A percentile compares a stretch with the other conserved stretches of the same genome.
phyloP scores from a whole-genome alignment of 2,329 filamentous ascomycete species.

The Colletotrichum eremochloae region DNA sequence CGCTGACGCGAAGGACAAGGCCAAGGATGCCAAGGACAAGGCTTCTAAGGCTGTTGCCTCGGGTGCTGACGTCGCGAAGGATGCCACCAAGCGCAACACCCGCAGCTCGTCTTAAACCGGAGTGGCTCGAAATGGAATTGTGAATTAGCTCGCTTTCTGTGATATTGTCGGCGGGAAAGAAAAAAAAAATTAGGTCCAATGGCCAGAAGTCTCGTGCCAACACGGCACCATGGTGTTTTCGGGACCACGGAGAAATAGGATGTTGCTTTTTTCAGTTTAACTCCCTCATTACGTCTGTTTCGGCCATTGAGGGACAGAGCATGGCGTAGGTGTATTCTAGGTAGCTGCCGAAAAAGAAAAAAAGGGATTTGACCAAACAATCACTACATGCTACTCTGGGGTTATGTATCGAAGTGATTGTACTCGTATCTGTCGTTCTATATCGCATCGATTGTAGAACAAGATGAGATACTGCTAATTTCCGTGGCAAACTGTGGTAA shows the following conservation, averaged over 20 bases:
- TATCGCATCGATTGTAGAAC: not conserved
- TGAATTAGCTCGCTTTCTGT: slow-evolving; percentile 38
- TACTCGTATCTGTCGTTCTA: not conserved
- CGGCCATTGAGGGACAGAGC: slow-evolving; percentile 36
- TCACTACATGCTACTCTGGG: not conserved
- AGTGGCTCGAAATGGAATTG: slow-evolving; percentile 21
- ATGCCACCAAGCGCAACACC: slow-evolving; percentile 73
- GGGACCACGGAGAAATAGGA: slow-evolving; percentile 25
- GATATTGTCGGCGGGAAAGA: slow-evolving; percentile 23
- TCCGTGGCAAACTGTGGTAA: slow-evolving; percentile 10
- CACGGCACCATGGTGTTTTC: slow-evolving; percentile 12
- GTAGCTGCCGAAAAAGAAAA: slow-evolving; percentile 17
- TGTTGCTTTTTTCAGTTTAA: slow-evolving; percentile 36
- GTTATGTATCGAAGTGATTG: not conserved
- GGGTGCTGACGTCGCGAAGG: slow-evolving; percentile 81
- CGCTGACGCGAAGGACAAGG: slow-evolving; percentile 75
- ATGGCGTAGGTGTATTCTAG: slow-evolving; percentile 42
- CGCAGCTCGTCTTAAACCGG: slow-evolving; percentile 66
- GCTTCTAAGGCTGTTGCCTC: slow-evolving; percentile 68
- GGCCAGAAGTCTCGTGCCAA: slow-evolving; percentile 24
- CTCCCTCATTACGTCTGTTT: slow-evolving; percentile 38
- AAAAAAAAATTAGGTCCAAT: not conserved
- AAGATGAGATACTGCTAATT: not conserved
- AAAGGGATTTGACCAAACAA: slow-evolving; percentile 30
- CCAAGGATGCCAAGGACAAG: slow-evolving; percentile 83